Conservation (phyloP, 257 asterid species). For the Henckelia pumila region DNA sequence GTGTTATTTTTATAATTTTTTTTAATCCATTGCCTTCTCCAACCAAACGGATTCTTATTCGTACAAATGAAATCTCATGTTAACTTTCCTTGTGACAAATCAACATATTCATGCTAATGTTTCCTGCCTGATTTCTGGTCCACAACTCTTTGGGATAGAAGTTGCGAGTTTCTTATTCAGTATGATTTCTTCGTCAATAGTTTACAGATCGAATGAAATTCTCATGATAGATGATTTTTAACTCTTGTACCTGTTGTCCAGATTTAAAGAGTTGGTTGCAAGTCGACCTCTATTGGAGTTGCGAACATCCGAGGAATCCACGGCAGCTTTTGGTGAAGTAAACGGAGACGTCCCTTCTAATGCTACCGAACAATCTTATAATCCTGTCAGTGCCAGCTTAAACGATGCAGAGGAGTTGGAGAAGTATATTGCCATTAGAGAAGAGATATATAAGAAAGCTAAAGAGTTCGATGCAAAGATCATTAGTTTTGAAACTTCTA, state of each 20-base stretch:
- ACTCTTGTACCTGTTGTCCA: constrained; percentile 33
- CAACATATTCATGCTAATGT: constrained; percentile 1
- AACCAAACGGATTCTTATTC: no score
- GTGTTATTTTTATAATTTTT: no score
- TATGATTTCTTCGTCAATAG: neutral
- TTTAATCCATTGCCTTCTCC: no score
- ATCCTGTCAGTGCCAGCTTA: constrained; percentile 66
- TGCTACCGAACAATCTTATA: constrained; percentile 52
- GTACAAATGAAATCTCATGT: neutral
- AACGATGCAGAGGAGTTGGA: constrained; percentile 96
- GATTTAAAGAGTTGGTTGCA: constrained; percentile 95
- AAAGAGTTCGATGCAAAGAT: constrained; percentile 90
- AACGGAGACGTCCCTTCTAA: constrained; percentile 59
- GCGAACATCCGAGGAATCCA: constrained; percentile 75
- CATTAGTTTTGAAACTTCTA: constrained; percentile 88
- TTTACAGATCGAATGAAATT: constrained; percentile 3
- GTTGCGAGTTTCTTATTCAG: neutral
- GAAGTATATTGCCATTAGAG: constrained; percentile 87
- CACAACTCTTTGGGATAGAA: constrained; percentile 12
- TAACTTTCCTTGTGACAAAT: neutral
- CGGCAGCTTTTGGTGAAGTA: constrained; percentile 50
- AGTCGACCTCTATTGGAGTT: constrained; percentile 81
- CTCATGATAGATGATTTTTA: constrained; percentile 18
- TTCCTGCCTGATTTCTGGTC: constrained; percentile 1
- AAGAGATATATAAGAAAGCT: constrained; percentile 85